Evolutionary conservation across 2,329 filamentous ascomycete genomes (phyloP), one percentile per base, ranked within the genome.

Genomic region (Xylariaceae sp.): DNA sequence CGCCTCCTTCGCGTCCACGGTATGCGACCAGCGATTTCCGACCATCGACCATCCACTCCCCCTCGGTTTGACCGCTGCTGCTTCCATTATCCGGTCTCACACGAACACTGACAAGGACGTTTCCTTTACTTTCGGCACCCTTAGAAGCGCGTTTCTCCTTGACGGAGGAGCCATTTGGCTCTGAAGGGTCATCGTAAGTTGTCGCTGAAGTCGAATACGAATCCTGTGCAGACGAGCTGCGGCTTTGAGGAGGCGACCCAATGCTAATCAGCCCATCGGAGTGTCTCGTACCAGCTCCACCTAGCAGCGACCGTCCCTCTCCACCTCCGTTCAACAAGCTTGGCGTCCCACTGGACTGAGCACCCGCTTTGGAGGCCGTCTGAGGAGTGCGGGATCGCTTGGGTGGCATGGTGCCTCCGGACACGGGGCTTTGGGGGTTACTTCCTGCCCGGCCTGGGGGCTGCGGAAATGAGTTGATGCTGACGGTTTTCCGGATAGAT

Each of bases 81-180:
- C 81, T 83, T n/a, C 80, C 79, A 23, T 84, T 81, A 75, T 97
- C 92, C 35, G 94, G 94, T 37, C 94, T 85, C 48, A 97, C 92
- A 71, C 94, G 85, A 44, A 99, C 92, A 72, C 94, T 97, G 67
- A 99, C 93, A 62, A 97, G 76, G 11, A 99, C 93, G 70, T 99
- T 99, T 55, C 94, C 94, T 74, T 96, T 97, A 57, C 82, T 84
- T 68, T 97, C 92, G 1, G 65, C 37, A 42, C 74, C 68, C 67
- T 85, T 81, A 58, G 85, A 83, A 58, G 74, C 62, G 60, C 76
- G 79, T 72, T 77, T 86, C 64, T 76, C 77, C 47, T 63, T 68
- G 4, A 70, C 74, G 11, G 72, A 64, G 34, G 74, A 72, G 1
- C 74, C 69, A 17, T 75, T 64, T 30, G 56, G 75, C 35, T 93